A percentile compares a stretch with the other conserved stretches of the same genome.
Conservation (phyloP, 192 early-diverging fungal species). For the Cetraspora pellucida region DNA sequence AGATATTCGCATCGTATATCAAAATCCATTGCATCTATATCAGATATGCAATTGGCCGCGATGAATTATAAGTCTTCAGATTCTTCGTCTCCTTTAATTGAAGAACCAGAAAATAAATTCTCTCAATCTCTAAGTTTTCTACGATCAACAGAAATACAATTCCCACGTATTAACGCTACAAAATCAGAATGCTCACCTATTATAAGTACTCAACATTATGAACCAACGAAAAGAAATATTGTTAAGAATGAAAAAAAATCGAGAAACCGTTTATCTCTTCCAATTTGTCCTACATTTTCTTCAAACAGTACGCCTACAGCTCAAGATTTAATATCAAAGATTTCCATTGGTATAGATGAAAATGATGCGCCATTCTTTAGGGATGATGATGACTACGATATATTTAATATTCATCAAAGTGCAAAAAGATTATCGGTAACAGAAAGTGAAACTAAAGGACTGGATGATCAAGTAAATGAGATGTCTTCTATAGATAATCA, state of each 20-base stretch:
- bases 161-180: not conserved
- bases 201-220: no score
- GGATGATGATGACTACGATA: not conserved
- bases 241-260: not conserved
- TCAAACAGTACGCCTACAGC: not conserved
- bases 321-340: not conserved
- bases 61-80: constrained; percentile 4
- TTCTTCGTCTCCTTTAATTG: not conserved
- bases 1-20: not conserved
- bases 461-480: not conserved
- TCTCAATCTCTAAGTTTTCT: not conserved
- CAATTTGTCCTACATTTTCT: not conserved
- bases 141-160: not conserved
- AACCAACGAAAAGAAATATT: not conserved
- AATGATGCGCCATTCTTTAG: not conserved
- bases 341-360: constrained; percentile 11
- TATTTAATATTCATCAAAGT: not conserved
- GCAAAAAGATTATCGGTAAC: not conserved
- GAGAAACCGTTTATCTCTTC: not conserved
- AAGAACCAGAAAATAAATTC: not conserved
- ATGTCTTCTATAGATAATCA: not conserved
- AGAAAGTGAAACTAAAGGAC: not conserved
- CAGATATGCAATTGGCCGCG: constrained; percentile 1
- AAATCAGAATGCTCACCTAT: not conserved
- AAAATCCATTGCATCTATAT: not conserved